Evolutionary conservation across 2,329 filamentous ascomycete species (phyloP).

Genomic region (Nemania sp.): DNA sequence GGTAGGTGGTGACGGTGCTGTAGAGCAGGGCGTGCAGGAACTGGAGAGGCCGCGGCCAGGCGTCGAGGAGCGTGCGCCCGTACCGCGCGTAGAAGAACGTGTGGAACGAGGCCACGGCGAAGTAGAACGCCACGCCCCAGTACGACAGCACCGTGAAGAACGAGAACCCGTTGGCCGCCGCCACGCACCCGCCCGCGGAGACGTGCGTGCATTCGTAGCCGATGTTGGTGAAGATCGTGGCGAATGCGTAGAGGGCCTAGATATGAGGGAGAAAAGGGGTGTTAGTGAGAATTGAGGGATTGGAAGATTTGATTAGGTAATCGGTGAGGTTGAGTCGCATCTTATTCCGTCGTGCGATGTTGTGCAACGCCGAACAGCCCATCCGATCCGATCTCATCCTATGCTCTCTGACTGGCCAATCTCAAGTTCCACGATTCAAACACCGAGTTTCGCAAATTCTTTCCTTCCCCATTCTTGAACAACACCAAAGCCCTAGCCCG

Average conservation of each 20-base stretch:
- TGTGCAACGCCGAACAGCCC: too few relatives aligned
- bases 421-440: too few relatives aligned
- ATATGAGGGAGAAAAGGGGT: too few relatives aligned
- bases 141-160: constrained; percentile 83
- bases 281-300: constrained; percentile 23
- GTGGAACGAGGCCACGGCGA: constrained; percentile 67
- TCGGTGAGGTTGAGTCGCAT: too few relatives aligned
- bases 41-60: constrained; percentile 64
- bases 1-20: constrained; percentile 63
- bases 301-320: too few relatives aligned
- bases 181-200: constrained; percentile 46
- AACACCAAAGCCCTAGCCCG: too few relatives aligned
- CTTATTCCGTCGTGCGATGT: too few relatives aligned
- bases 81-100: constrained; percentile 66
- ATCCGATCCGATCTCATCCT: too few relatives aligned
- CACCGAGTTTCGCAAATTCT: too few relatives aligned
- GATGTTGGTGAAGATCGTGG: constrained; percentile 69
- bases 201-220: constrained; percentile 63
- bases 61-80: constrained; percentile 58
- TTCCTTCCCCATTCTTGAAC: too few relatives aligned
- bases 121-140: constrained; percentile 84
- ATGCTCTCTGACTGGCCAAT: too few relatives aligned
- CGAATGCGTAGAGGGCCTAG: constrained; percentile 67
- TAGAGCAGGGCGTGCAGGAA: constrained; percentile 67
- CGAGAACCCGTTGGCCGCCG: constrained; percentile 65